Evolutionary conservation across 73 alveolate genomes (phyloP), one percentile per base, ranked within the genome.

Genomic region (Uronychia setigera): DNA sequence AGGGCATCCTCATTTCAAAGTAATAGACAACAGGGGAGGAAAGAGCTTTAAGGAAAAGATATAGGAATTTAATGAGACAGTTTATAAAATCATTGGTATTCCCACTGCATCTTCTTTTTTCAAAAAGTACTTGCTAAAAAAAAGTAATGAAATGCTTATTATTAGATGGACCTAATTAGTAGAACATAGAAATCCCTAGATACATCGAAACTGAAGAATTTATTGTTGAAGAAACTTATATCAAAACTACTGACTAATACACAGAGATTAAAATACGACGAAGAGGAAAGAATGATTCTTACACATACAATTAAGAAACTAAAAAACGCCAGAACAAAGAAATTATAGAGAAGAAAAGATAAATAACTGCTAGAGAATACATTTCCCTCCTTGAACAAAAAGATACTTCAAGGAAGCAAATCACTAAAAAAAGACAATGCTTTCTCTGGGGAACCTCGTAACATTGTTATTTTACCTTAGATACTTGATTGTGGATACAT

Each of bases 1-100:
- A 29, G 98, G 98, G n/a, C 98, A 94, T 60, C 96, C 98, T 26
- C 95, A 94, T 58, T 78, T 92, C 31, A 60, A 60, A 28, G 84
- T 94, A 30, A 89, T 94, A 28, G 92, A 92, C 60, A 94, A 94
- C 78, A 87, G 84, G 59, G 83, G 67, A 25, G 91, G 76, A 33
- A 26, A 85, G 28, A 81, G 89, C 59, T 95, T 95, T 85, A 86
- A 95, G 35, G 86, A 93, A 14, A 95, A 95, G 80, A 91, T 95
- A 28, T 92, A 95, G 31, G 87, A 85, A 33, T 77, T 82, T 34
- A 29, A 78, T 29, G 89, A 79, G 33, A 78, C 92, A 32, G 94
- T 91, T 0, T 85, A 75, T 28, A 87, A 85, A 35, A 35, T 60
- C 78, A 60, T 93, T 76, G 97, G 97, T 11, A 83, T 87, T 33